Conservation (phyloP, 176 grass and related monocot genomes). For the Triticum monococcum region DNA sequence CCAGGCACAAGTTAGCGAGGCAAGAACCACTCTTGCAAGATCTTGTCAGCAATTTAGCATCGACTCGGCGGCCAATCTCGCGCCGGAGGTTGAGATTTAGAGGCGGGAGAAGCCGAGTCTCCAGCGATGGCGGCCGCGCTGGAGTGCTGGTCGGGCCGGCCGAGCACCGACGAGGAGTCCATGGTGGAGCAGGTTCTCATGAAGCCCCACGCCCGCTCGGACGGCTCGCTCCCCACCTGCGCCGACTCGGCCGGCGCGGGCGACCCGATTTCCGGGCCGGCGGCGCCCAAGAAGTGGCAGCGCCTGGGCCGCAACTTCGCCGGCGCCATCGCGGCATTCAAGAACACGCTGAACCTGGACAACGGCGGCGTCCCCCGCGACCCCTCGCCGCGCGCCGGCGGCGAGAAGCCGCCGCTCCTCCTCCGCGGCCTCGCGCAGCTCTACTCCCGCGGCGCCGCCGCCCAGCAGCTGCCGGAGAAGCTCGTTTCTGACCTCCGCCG, state of each 20-base stretch:
- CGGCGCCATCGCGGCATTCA: conserved; percentile 84
- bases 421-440: conserved; percentile 73
- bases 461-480: conserved; percentile 83
- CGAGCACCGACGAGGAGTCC: conserved; percentile 93
- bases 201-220: conserved; percentile 78
- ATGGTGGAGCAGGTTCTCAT: conserved; percentile 98
- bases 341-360: conserved; percentile 83
- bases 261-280: conserved; percentile 27
- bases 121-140: conserved; percentile 81
- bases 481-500: conserved; percentile 83
- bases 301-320: conserved; percentile 84
- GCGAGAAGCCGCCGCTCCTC: conserved; percentile 54
- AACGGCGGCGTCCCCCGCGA: conserved; percentile 43
- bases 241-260: conserved; percentile 36
- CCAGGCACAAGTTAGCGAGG: not conserved
- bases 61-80: not conserved
- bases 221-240: conserved; percentile 63
- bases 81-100: conserved; percentile 15
- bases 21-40: conserved; percentile 13
- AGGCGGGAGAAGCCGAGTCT: conserved; percentile 13
- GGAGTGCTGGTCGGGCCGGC: conserved; percentile 97
- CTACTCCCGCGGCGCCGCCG: conserved; percentile 52
- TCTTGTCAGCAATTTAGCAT: conserved; percentile 21
- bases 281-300: conserved; percentile 86
- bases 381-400: conserved; percentile 53